Evolutionary conservation across 495 filamentous ascomycete genomes (phyloP).

Genomic region (Cercophora sp.): DNA sequence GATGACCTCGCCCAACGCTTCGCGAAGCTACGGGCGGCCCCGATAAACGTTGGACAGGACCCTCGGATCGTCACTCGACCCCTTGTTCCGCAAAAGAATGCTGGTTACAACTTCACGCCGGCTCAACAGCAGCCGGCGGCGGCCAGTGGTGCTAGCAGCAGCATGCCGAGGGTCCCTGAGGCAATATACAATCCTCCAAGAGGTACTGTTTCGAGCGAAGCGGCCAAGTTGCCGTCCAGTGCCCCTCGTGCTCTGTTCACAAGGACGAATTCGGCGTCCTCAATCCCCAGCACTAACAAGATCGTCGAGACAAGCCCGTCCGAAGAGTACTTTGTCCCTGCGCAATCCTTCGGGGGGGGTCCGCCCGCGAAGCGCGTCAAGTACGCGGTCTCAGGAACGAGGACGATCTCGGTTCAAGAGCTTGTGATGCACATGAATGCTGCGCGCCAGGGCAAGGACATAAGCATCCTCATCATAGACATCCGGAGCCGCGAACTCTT

Average conservation of each 20-base stretch:
- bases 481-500: constrained; percentile 77
- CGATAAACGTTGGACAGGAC: constrained; percentile 26
- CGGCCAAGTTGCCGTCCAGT: constrained; percentile 45
- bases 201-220: constrained; percentile 52
- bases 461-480: constrained; percentile 76
- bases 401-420: constrained; percentile 60
- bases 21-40: constrained; percentile 47
- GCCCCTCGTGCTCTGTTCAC: constrained; percentile 45
- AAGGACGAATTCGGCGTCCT: constrained; percentile 42
- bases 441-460: constrained; percentile 42
- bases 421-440: constrained; percentile 58
- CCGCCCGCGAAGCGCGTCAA: constrained; percentile 26
- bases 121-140: constrained; percentile 50
- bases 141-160: constrained; percentile 43
- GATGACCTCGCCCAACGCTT: constrained; percentile 56
- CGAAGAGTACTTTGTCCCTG: constrained; percentile 31
- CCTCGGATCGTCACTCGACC: constrained; percentile 38
- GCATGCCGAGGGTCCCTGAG: constrained; percentile 72
- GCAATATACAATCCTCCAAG: constrained; percentile 79
- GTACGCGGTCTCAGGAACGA: constrained; percentile 51
- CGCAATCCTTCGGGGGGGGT: constrained; percentile 32
- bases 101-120: constrained; percentile 1
- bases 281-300: constrained; percentile 24
- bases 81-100: constrained; percentile 15
- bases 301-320: constrained; percentile 13